phyloP scores from a whole-genome alignment of 352 stramenopile species.

The Pythium phragmitis region DNA sequence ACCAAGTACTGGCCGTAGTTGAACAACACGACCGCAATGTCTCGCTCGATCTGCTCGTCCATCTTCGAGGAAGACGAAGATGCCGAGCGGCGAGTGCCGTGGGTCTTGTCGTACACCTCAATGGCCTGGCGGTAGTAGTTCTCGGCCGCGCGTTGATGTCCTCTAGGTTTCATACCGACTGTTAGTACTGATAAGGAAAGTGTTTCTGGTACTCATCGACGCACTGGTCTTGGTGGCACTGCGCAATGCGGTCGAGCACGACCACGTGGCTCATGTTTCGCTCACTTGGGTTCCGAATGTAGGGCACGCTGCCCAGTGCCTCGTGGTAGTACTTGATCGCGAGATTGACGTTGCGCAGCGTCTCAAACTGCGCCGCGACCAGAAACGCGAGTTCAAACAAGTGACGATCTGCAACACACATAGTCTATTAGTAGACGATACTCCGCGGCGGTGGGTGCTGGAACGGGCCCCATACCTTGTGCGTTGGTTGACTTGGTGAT shows the following conservation, averaged over 20 bases:
- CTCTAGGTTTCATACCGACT: constrained; percentile 17
- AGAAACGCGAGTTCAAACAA: constrained; percentile 77
- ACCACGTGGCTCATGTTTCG: constrained; percentile 54
- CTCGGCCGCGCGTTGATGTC: constrained; percentile 32
- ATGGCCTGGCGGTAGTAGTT: constrained; percentile 46
- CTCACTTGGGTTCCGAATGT: constrained; percentile 31
- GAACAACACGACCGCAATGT: constrained; percentile 32
- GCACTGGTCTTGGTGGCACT: constrained; percentile 73
- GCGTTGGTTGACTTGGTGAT: constrained; percentile 64
- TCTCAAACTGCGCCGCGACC: constrained; percentile 76
- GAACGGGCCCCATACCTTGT: constrained; percentile 35
- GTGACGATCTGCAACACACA: constrained; percentile 51
- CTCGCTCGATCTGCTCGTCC: constrained; percentile 27
- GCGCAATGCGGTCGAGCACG: constrained; percentile 72
- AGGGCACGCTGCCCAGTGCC: constrained; percentile 49
- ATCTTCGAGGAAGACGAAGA: background rate
- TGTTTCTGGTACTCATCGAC: background rate
- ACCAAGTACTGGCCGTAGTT: constrained; percentile 37
- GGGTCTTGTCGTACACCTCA: constrained; percentile 27
- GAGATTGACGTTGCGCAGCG: constrained; percentile 35
- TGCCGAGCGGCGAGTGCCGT: background rate
- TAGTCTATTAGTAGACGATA: background rate
- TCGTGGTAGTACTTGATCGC: constrained; percentile 75
- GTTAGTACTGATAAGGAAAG: background rate
- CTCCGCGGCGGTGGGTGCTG: too few species aligned